These are phyloP conservation scores for Neopestalotiopsis sp. DNA, from an alignment of 2,329 filamentous ascomycete genomes.

Conservation along the genomic window DNA sequence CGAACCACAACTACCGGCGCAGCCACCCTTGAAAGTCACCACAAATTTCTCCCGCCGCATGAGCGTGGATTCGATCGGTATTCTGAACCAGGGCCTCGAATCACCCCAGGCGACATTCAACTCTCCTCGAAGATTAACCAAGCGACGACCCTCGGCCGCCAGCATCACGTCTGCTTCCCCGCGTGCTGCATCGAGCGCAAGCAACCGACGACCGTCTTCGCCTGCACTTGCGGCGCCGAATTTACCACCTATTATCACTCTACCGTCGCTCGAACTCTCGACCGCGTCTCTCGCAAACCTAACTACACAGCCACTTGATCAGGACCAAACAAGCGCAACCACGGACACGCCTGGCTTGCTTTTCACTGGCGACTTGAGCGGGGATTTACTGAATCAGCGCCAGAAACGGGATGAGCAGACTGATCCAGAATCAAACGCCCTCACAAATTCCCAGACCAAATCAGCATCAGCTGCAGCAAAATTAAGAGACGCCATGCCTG, in stretches of 20 bases:
- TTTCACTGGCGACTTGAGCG: slow-evolving; percentile 25
- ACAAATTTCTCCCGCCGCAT: slow-evolving; percentile 46
- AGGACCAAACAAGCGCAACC: slow-evolving; percentile 30
- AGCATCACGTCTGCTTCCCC: slow-evolving; percentile 29
- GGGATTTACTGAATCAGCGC: slow-evolving; percentile 30
- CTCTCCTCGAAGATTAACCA: slow-evolving; percentile 34
- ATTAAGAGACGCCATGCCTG: slow-evolving; percentile 39
- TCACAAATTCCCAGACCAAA: slow-evolving; percentile 25
- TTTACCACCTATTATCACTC: slow-evolving; percentile 47
- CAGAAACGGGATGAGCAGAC: slow-evolving; percentile 35
- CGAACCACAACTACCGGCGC: slow-evolving; percentile 25
- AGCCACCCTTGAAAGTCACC: slow-evolving; percentile 36
- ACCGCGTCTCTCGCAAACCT: slow-evolving; percentile 26
- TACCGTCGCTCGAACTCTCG: slow-evolving; percentile 44
- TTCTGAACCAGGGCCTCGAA: slow-evolving; percentile 28
- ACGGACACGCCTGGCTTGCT: slow-evolving; percentile 29
- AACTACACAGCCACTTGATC: slow-evolving; percentile 25
- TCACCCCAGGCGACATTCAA: slow-evolving; percentile 19
- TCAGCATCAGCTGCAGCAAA: slow-evolving; percentile 32
- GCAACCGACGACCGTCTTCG: slow-evolving; percentile 23
- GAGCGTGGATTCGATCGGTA: slow-evolving; percentile 49
- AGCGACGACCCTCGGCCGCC: slow-evolving; percentile 35
- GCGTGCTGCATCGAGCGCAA: slow-evolving; percentile 18
- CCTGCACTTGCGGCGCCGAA: slow-evolving; percentile 39
- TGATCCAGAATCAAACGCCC: slow-evolving; percentile 27